Evolutionary conservation across 129 eudicot species (phyloP).

Genomic region (Solidago caesia): DNA sequence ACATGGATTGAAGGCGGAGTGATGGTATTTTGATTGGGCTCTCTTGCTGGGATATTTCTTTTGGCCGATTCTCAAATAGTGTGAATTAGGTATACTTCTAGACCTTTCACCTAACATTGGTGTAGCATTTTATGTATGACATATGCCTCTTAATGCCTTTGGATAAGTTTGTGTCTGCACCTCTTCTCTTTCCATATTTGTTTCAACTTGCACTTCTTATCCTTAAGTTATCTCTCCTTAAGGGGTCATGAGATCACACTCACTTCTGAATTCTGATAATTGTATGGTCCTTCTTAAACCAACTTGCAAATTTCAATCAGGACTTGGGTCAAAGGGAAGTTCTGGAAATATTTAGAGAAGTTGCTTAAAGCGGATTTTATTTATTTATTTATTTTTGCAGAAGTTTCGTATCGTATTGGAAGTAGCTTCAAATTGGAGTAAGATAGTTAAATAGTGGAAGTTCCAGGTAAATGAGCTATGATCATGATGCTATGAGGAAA

Average conservation of each 20-base stretch:
- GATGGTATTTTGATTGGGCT: background rate
- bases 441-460: conserved; percentile 13
- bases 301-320: background rate
- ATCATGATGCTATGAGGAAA: background rate
- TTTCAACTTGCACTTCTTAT: conserved; percentile 1
- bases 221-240: background rate
- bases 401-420: background rate
- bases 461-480: conserved; percentile 1
- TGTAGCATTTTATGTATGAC: background rate
- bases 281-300: conserved; percentile 8
- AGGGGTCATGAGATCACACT: conserved; percentile 1
- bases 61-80: background rate
- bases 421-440: conserved; percentile 17
- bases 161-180: background rate
- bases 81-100: background rate
- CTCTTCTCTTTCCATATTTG: background rate
- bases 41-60: background rate
- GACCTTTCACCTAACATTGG: background rate
- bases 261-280: background rate
- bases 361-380: background rate
- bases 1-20: background rate
- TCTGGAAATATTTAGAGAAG: background rate
- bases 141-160: background rate
- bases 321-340: conserved; percentile 1
- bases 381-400: background rate